phyloP scores from a whole-genome alignment of 2,329 filamentous ascomycete genomes.

The Dactylellina leptospora region DNA sequence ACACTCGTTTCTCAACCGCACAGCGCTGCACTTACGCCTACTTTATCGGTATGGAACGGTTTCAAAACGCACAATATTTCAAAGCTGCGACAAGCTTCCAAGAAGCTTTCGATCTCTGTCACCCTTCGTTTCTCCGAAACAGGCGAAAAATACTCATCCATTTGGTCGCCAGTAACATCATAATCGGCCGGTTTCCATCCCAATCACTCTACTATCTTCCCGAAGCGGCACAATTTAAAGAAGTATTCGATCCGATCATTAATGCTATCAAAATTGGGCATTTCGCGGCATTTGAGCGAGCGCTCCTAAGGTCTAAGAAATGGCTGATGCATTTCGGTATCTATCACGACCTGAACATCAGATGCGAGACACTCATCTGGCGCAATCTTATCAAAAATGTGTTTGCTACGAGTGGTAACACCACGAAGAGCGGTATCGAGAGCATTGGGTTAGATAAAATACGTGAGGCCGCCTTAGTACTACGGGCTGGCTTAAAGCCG shows the following conservation, averaged over 20 bases:
- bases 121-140: constrained; percentile 47
- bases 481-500: constrained; percentile 23
- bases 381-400: constrained; percentile 41
- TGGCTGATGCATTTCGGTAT: constrained; percentile 45
- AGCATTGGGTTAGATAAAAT: constrained; percentile 44
- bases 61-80: constrained; percentile 47
- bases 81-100: constrained; percentile 40
- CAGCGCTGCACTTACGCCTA: constrained; percentile 52
- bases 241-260: constrained; percentile 39
- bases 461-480: constrained; percentile 8
- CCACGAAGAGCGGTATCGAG: constrained; percentile 48
- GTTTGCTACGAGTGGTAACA: constrained; percentile 41
- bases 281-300: constrained; percentile 32
- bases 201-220: constrained; percentile 29
- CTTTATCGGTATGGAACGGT: constrained; percentile 48
- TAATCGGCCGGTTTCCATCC: constrained; percentile 44
- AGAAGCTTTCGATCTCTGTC: constrained; percentile 33
- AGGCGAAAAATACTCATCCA: constrained; percentile 48
- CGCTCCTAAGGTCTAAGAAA: constrained; percentile 32
- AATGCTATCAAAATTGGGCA: constrained; percentile 36
- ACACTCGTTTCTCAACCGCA: constrained; percentile 48
- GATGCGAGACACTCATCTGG: constrained; percentile 43
- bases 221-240: constrained; percentile 39
- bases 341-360: constrained; percentile 45
- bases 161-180: constrained; percentile 36